A percentile compares a stretch with the other conserved stretches of the same genome.
Conservation (phyloP, 1,284 basidiomycete species). For the Serendipita sp. region DNA sequence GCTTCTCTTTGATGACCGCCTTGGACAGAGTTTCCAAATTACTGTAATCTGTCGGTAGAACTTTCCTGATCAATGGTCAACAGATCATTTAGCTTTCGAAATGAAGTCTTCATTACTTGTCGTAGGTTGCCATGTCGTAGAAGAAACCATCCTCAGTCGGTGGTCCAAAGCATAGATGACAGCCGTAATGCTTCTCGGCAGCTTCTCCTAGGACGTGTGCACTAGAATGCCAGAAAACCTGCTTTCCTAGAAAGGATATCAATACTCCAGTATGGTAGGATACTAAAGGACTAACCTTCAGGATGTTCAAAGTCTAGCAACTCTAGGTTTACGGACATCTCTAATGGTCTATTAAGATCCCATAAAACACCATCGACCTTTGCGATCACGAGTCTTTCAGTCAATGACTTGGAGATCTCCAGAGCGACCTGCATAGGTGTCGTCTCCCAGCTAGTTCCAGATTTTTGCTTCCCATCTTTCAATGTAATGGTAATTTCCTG, state of each 20-base stretch:
- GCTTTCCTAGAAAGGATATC: slow-evolving; percentile 48
- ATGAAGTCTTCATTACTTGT: slow-evolving; percentile 30
- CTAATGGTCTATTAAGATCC: slow-evolving; percentile 91
- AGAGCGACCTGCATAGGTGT: slow-evolving; percentile 86
- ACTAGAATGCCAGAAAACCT: slow-evolving; percentile 99
- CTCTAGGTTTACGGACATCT: slow-evolving; percentile 67
- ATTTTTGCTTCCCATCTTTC: slow-evolving; percentile 72
- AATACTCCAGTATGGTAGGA: background rate
- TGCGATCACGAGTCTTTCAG: slow-evolving; percentile 85
- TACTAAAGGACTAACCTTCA: slow-evolving; percentile 45
- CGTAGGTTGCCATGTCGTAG: slow-evolving; percentile 89
- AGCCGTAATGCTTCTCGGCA: slow-evolving; percentile 91
- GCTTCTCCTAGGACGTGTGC: slow-evolving; percentile 99
- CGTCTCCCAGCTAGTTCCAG: slow-evolving; percentile 91
- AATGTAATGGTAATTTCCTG: slow-evolving; percentile 77
- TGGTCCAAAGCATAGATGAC: slow-evolving; percentile 93
- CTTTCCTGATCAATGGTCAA: slow-evolving; percentile 33
- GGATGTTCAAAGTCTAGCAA: slow-evolving; percentile 90
- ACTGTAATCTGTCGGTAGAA: slow-evolving; percentile 74
- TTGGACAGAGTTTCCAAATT: slow-evolving; percentile 82
- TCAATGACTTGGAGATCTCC: slow-evolving; percentile 74
- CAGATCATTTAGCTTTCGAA: background rate
- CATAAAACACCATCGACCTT: slow-evolving; percentile 88
- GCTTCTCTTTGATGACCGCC: slow-evolving; percentile 87
- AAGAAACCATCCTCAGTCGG: slow-evolving; percentile 99